Conservation (phyloP, 805 yeast genomes). For the Sungouiozyma intestinalis region DNA sequence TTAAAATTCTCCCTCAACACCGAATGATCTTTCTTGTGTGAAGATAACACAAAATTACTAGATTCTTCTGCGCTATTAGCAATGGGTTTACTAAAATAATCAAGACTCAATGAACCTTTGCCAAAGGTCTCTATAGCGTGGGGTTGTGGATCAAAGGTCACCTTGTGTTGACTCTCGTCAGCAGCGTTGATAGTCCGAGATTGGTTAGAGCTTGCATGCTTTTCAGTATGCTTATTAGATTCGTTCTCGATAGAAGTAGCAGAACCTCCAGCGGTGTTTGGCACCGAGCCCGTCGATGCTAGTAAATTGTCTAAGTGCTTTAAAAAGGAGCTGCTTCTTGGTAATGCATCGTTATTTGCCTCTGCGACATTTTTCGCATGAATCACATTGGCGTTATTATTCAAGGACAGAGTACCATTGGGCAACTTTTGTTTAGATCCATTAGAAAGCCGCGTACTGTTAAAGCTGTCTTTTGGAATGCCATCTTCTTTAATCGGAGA, state of each 20-base stretch:
- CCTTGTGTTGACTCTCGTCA: not conserved
- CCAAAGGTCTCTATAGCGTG: conserved; percentile 46
- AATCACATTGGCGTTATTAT: conserved; percentile 1
- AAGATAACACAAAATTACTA: not conserved
- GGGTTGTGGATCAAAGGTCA: conserved; percentile 14
- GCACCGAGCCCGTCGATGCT: not conserved
- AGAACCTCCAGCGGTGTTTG: conserved; percentile 1
- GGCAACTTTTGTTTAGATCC: not conserved
- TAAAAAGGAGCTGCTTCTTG: conserved; percentile 24
- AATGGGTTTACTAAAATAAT: conserved; percentile 15
- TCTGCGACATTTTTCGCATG: not conserved
- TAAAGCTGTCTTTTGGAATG: not conserved
- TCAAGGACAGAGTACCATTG: not conserved
- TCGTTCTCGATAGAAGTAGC: not conserved
- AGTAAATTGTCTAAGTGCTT: conserved; percentile 31
- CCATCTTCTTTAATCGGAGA: not conserved
- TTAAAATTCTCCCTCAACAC: not conserved
- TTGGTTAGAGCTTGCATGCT: conserved; percentile 1
- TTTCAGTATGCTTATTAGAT: conserved; percentile 1
- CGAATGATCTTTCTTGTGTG: not conserved
- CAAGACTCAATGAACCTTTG: conserved; percentile 40
- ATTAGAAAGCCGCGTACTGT: not conserved
- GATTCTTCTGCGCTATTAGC: conserved; percentile 2
- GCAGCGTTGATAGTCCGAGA: not conserved
- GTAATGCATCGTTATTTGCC: not conserved